Conservation (phyloP, 73 alveolate species). For the Tetrahymena thermophila region DNA sequence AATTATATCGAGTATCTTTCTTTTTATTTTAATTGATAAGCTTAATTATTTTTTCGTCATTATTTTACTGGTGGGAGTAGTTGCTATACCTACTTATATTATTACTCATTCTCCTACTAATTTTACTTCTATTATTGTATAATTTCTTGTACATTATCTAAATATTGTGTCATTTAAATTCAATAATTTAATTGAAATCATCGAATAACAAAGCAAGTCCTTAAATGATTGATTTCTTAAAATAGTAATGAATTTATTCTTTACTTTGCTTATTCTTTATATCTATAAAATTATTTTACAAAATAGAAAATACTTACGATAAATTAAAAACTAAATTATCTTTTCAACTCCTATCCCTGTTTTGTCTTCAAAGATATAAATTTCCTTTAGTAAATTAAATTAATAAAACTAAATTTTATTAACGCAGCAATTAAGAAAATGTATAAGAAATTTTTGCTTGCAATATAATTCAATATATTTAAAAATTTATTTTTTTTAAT, state of each 20-base stretch:
- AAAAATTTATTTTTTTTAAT: too few relatives aligned
- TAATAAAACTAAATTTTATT: too few relatives aligned
- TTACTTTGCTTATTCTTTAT: too few relatives aligned
- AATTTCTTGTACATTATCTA: not conserved
- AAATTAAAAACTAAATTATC: too few relatives aligned
- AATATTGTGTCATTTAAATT: not conserved
- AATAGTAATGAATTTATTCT: not conserved
- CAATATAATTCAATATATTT: too few relatives aligned
- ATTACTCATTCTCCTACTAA: not conserved
- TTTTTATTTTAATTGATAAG: not conserved
- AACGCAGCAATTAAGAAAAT: too few relatives aligned
- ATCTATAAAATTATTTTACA: not conserved
- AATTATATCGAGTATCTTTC: not conserved
- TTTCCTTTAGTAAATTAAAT: not conserved
- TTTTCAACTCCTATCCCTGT: not conserved
- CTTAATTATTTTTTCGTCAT: not conserved
- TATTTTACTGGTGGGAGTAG: not conserved
- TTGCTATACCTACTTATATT: not conserved
- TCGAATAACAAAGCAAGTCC: not conserved
- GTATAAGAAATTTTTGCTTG: too few relatives aligned
- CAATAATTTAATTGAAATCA: not conserved
- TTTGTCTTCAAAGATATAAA: too few relatives aligned
- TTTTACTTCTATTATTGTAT: not conserved
- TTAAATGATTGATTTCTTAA: not conserved
- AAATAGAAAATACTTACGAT: not conserved